Evolutionary conservation across 1,284 basidiomycete species (phyloP).

Genomic region (Tylopilus sp.): DNA sequence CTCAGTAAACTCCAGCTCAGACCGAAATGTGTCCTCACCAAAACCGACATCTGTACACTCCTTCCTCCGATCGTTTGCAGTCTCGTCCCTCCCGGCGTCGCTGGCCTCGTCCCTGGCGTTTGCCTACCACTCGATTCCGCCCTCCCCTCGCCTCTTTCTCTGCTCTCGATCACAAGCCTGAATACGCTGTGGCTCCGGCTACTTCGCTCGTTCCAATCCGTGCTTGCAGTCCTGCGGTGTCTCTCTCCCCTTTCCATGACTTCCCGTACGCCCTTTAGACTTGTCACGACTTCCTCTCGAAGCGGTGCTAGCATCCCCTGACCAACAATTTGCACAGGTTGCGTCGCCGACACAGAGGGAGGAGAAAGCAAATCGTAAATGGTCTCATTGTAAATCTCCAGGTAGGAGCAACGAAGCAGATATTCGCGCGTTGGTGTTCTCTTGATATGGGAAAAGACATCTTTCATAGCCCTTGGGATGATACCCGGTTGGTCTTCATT

Average conservation of each 20-base stretch:
- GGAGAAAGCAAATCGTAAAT: constrained; percentile 85
- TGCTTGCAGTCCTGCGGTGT: constrained; percentile 86
- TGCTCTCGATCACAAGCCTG: constrained; percentile 78
- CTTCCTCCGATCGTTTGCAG: constrained; percentile 67
- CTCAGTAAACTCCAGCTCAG: constrained; percentile 19
- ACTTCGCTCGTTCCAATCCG: constrained; percentile 96
- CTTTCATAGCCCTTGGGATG: constrained; percentile 87
- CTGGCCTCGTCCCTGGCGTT: constrained; percentile 55
- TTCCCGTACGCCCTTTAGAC: constrained; percentile 78
- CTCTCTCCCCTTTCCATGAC: constrained; percentile 83
- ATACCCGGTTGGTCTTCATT: constrained; percentile 85
- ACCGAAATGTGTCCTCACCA: constrained; percentile 45
- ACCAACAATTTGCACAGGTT: constrained; percentile 69
- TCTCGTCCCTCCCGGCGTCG: constrained; percentile 60
- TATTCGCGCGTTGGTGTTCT: constrained; percentile 79
- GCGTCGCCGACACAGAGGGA: constrained; percentile 53
- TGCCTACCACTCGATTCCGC: constrained; percentile 46
- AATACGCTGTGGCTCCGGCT: constrained; percentile 92
- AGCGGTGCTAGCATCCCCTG: constrained; percentile 64
- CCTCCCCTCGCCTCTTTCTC: constrained; percentile 53
- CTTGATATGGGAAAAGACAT: constrained; percentile 74
- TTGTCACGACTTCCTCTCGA: constrained; percentile 88
- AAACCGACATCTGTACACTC: constrained; percentile 74
- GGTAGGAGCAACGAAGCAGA: constrained; percentile 87
- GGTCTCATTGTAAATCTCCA: constrained; percentile 96